Evolutionary conservation across 768 basidiomycete species (phyloP), one percentile per base, ranked within the genome.

Genomic region (Tylopilus rubrobrunneus): DNA sequence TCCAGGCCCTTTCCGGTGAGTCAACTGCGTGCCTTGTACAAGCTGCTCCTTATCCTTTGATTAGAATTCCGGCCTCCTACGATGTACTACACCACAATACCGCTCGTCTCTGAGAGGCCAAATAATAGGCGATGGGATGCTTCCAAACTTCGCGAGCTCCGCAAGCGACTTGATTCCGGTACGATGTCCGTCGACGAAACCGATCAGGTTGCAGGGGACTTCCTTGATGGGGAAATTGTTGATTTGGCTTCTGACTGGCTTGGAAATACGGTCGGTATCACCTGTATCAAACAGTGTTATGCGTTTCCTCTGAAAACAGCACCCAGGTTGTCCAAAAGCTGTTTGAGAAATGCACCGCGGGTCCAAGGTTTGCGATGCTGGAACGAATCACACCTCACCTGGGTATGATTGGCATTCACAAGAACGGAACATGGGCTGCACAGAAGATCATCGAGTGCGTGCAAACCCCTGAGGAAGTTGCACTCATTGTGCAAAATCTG

Each of bases 351-450:
- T 92, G 91, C 66, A 89, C 91, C 14, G 71, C 84, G 37, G 73
- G 65, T 4, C 86, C 93, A 29, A 79, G 94, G 61, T 81, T 92
- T 57, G 85, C 86, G 15, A 95, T 99, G 90, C 76, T 99, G 51
- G 95, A 98, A 63, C 86, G 95, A 46, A 87, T 98, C 56, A 82
- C 85, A 4, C 97, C 97, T 45, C 89, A 96, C 68, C 76, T 99
- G 39, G 96, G 96, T 23, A 91, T 92, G 84, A 97, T 98, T 59
- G 97, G 97, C 27, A 94, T 96, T 52, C 97, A 99, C 78, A 98
- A 98, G 78, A 98, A 99, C 61, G 97, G 97, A 28, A 99, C 97
- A 1, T 98, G 97, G 97, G 96, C 96, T 3, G 95, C 95, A 4
- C 97, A 99, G 73, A 98, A 98, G 79, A 93, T 97, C 66, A 98